Conservation (phyloP, 257 asterid genomes). For the Capsicum baccatum region DNA sequence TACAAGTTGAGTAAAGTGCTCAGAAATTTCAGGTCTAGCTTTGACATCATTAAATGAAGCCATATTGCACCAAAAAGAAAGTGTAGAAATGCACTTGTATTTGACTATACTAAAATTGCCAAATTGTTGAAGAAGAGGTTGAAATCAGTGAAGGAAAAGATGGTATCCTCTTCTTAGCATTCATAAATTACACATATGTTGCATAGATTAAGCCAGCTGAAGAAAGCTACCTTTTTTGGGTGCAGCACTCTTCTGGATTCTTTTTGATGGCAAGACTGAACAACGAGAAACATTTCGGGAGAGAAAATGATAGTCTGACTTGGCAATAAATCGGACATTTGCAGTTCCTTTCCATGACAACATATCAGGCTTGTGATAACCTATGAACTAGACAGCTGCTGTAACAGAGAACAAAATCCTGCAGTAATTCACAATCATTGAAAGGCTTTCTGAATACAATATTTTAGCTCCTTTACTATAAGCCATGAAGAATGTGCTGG, state of each 20-base stretch:
- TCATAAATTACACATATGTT: not conserved
- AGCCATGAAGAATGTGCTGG: not conserved
- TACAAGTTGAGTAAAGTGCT: not conserved
- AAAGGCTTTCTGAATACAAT: not conserved
- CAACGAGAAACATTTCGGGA: not conserved
- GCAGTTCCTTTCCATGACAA: not conserved
- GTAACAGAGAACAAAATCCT: not conserved
- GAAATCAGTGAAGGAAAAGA: not conserved
- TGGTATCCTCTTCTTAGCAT: not conserved
- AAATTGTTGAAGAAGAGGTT: not conserved
- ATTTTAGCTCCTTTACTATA: not conserved
- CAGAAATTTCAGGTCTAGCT: not conserved
- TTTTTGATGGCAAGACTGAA: not conserved
- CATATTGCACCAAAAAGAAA: constrained; percentile 6
- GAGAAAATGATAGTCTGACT: not conserved
- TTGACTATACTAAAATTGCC: not conserved
- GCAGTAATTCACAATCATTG: not conserved
- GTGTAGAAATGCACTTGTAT: not conserved
- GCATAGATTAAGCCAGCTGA: not conserved
- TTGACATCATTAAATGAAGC: not conserved
- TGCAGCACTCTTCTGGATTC: not conserved
- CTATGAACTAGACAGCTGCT: not conserved
- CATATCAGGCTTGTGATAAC: not conserved
- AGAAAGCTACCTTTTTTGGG: constrained; percentile 1
- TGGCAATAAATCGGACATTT: not conserved